Conservation (phyloP, 2,329 filamentous ascomycete species). For the Paraphoma sp. region DNA sequence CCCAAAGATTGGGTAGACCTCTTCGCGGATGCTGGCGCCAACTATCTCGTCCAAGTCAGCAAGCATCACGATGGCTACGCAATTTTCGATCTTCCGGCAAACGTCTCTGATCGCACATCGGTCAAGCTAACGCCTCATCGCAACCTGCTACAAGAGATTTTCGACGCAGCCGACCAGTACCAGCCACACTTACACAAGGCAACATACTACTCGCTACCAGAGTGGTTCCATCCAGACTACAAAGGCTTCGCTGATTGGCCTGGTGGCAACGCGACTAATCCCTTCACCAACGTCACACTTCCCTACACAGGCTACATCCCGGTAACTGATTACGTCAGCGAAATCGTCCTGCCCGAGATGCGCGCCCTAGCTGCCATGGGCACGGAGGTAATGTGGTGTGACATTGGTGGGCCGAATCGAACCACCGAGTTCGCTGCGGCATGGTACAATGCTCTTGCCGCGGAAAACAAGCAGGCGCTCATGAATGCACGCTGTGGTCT, state of each 20-base stretch:
- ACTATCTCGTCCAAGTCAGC: constrained; percentile 53
- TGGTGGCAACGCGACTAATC: neutral
- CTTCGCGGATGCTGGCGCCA: constrained; percentile 58
- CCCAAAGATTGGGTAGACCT: constrained; percentile 61
- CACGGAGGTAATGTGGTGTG: constrained; percentile 57
- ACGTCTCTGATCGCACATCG: constrained; percentile 51
- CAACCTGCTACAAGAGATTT: constrained; percentile 50
- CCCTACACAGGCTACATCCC: constrained; percentile 53
- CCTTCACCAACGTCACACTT: constrained; percentile 50
- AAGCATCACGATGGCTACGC: constrained; percentile 53
- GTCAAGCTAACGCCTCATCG: constrained; percentile 49
- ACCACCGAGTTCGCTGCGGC: constrained; percentile 50
- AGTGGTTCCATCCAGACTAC: constrained; percentile 57
- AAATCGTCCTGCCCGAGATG: constrained; percentile 54
- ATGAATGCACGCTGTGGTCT: constrained; percentile 65
- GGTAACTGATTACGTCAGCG: constrained; percentile 49
- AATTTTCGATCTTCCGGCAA: constrained; percentile 49
- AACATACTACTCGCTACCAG: constrained; percentile 54
- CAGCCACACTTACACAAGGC: constrained; percentile 53
- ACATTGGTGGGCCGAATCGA: constrained; percentile 53
- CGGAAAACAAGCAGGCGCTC: constrained; percentile 56
- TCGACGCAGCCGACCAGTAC: constrained; percentile 50
- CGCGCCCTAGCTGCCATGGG: constrained; percentile 47
- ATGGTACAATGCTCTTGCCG: constrained; percentile 51
- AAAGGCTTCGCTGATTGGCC: constrained; percentile 33